Base-by-base conservation (phyloP, 1,284 basidiomycete species). In the Cutaneotrichosporon dermatis region DNA sequence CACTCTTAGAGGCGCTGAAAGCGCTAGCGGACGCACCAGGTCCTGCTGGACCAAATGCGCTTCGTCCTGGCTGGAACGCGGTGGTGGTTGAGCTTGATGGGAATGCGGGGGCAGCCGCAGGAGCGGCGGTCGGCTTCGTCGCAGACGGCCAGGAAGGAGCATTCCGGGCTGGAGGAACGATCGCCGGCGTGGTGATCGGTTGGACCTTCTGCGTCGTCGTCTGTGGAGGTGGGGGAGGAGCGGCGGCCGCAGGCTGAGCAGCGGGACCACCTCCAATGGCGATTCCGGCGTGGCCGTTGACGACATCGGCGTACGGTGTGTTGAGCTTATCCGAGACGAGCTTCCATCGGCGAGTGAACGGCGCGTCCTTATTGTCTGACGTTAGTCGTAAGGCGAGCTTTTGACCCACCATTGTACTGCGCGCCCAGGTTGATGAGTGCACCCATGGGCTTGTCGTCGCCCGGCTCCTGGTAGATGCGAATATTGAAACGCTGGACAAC, bases 261-360 rank as follows among this genome's bases (percentile, higher is more conserved):
- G 53, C 55, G 16, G 55, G 46, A 4, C 61, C 60, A 35, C 63
- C 65, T 9, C 15, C 39, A 25, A 70, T 54, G 1, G 61, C 57
- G 0, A 72, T 66, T 0, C 73, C 71, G 7, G 81, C 81, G n/a
- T 81, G 76, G 1, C 90, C 91, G 68, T 95, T 89, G 60, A 95
- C 89, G 58, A 95, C 83, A 57, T 91, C 85, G 1, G 83, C 81
- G 56, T 87, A 83, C 41, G 87, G 76, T 4, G 81, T 80, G 0
- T 83, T 85, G 39, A 86, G 81, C 67, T 94, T 88, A 13, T 77
- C 79, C 63, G 92, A 90, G 60, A 94, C 88, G 56, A 89, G 83
- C 84, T 63, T 86, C 87, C 74, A 83, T 81, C 60, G 4, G 80
- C 87, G 25, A 85, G 81, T 70, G 83, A 79, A n/a, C 76, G 82